phyloP scores from a whole-genome alignment of 768 basidiomycete genomes.

The Cubamyces sp. region DNA sequence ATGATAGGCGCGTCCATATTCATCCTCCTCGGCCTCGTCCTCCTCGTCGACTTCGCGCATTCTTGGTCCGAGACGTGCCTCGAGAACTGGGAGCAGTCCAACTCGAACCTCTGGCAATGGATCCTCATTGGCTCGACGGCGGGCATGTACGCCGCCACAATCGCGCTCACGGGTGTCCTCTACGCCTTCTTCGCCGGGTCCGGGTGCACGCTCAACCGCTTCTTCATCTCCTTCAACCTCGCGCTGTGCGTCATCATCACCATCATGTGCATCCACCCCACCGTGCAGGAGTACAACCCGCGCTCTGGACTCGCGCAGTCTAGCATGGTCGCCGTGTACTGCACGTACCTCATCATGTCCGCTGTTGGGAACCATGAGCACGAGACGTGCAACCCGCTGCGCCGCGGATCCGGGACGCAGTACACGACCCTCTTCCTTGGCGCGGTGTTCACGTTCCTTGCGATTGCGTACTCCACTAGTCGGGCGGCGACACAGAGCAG shows the following conservation, averaged over 20 bases:
- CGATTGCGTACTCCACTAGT: conserved; percentile 96
- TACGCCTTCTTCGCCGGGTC: conserved; percentile 90
- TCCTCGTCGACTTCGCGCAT: conserved; percentile 98
- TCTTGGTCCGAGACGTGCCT: conserved; percentile 98
- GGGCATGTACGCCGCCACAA: conserved; percentile 81
- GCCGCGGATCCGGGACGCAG: conserved; percentile 67
- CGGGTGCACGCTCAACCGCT: conserved; percentile 90
- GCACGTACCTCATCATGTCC: conserved; percentile 92
- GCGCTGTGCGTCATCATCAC: conserved; percentile 80
- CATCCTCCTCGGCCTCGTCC: conserved; percentile 95
- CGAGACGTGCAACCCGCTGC: conserved; percentile 87
- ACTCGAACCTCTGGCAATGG: conserved; percentile 94
- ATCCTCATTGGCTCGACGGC: conserved; percentile 91
- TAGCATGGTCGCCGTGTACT: conserved; percentile 97
- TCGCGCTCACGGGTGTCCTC: conserved; percentile 85
- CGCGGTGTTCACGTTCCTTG: conserved; percentile 94
- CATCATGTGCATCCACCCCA: conserved; percentile 79
- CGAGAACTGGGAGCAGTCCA: conserved; percentile 90
- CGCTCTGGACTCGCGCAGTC: conserved; percentile 94
- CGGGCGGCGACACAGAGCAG: conserved; percentile 95
- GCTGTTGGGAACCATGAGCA: conserved; percentile 93
- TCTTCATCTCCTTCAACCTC: conserved; percentile 96
- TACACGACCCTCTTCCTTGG: conserved; percentile 89
- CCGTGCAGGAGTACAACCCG: conserved; percentile 90
- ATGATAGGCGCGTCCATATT: conserved; percentile 93